Conservation (phyloP, 352 stramenopile genomes). For the Pythium folliculosum region DNA sequence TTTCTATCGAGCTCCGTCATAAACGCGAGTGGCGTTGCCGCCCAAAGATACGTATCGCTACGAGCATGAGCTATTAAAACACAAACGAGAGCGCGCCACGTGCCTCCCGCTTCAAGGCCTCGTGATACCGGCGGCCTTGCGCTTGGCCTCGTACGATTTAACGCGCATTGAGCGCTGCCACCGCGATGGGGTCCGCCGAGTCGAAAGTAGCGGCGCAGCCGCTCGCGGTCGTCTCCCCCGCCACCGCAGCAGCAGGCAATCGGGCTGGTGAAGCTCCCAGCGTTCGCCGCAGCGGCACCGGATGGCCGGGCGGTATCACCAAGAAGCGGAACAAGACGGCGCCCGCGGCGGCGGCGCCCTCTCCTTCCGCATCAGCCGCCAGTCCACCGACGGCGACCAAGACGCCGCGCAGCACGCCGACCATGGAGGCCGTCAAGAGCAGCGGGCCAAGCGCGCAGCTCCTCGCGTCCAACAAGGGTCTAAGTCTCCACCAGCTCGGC, state of each 20-base stretch:
- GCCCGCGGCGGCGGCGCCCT: neutral
- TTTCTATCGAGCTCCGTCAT: neutral
- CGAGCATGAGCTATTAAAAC: neutral
- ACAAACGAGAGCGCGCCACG: neutral
- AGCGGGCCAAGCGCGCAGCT: slow-evolving; percentile 8
- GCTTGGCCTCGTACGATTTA: neutral
- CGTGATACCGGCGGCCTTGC: too few species aligned
- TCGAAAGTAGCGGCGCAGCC: slow-evolving; percentile 53
- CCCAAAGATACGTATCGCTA: too few species aligned
- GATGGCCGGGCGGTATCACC: slow-evolving; percentile 14
- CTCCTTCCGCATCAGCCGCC: neutral
- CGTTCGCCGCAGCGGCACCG: neutral
- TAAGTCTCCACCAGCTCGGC: slow-evolving; percentile 26
- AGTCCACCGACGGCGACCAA: neutral
- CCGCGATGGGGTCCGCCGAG: slow-evolving; percentile 43
- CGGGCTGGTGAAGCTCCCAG: neutral
- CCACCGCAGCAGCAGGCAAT: neutral
- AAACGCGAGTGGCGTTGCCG: too few species aligned
- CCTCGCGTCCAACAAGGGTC: slow-evolving; percentile 1
- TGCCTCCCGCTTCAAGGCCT: too few species aligned
- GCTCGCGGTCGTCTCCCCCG: slow-evolving; percentile 14
- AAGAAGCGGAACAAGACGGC: slow-evolving; percentile 26
- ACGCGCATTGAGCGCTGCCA: neutral
- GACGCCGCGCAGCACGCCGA: slow-evolving; percentile 11
- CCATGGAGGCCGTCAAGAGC: slow-evolving; percentile 15